Base-by-base conservation (phyloP, 176 grass and related monocot genomes). In the maize (Zea mays) region DNA sequence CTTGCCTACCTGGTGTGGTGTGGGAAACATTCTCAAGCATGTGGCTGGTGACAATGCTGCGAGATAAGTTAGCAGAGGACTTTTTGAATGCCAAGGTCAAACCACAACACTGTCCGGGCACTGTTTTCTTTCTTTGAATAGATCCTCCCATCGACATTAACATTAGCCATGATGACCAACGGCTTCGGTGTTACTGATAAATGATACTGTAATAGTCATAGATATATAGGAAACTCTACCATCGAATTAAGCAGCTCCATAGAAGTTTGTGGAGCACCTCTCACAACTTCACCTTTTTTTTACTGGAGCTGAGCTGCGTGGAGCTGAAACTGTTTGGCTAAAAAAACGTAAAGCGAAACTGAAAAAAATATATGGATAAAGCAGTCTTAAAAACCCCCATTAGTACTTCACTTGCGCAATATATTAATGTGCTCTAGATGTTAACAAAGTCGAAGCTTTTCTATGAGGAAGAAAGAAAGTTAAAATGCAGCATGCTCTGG, bases 61-160 rank as follows among this genome's bases (percentile, higher is more conserved):
- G 52, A 19, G 52, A 19, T 71, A 55, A 76, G 39, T 63, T 82
- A 62, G 66, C 37, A 63, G 65, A 63, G 11, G 67, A 5, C 33
- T 27, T 27, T 8, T 81, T 64, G 56, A 45, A 81, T 75, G 77
- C 12, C 64, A 62, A 67, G 75, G 74, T 71, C 74, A 77, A 67
- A 35, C 9, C 45, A 50, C 10, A 42, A 62, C 9, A 27, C 54
- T 19, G 40, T 47, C 77, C 69, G 50, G 69, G 41, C 46, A 54
- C 58, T 59, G 43, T 58, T 51, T 61, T 15, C 11, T 42, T 85
- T 60, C 36, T 61, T 35, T 39, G 4, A 17, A 59, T 14, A 76
- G 15, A 80, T 60, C 70, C 45, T 70, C 56, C 7, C 13, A 27
- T 71, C 15, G 27, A 27, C 27, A 27, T 27, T 27, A 54, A 55